These are phyloP conservation scores for Phytophthora niederhauseri DNA, from an alignment of 352 stramenopile genomes.

Conservation along the genomic window DNA sequence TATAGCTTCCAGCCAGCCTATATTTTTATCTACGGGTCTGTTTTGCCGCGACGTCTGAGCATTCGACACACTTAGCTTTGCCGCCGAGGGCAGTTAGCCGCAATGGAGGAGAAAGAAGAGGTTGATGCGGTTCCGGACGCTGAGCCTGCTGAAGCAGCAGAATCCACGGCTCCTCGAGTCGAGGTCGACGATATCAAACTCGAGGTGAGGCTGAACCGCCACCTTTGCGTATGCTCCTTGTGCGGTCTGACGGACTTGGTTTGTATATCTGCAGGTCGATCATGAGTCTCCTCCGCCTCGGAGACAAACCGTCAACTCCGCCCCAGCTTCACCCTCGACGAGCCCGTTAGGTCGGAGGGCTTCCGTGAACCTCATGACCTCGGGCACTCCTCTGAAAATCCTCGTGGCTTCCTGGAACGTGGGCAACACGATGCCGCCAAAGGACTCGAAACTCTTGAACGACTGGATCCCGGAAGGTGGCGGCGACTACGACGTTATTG, in stretches of 20 bases:
- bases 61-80: constrained; percentile 16
- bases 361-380: constrained; percentile 18
- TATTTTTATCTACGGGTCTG: constrained; percentile 30
- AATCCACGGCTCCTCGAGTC: constrained; percentile 23
- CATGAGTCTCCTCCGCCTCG: constrained; percentile 9
- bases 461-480: constrained; percentile 83
- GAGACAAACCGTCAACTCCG: constrained; percentile 21
- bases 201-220: constrained; percentile 16
- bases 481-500: constrained; percentile 85
- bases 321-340: background rate
- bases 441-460: constrained; percentile 49
- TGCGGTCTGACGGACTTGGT: background rate
- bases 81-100: background rate
- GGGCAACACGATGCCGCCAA: constrained; percentile 83
- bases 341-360: constrained; percentile 13
- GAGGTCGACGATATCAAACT: constrained; percentile 31
- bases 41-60: constrained; percentile 21
- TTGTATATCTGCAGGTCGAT: constrained; percentile 16
- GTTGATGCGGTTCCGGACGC: background rate
- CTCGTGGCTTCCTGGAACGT: constrained; percentile 87
- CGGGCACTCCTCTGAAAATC: constrained; percentile 45
- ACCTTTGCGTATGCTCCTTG: background rate
- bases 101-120: constrained; percentile 24
- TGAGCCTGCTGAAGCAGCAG: constrained; percentile 2
- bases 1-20: constrained; percentile 17